Base-by-base conservation (phyloP, 108 stramenopile species). In the Parmales sp. region DNA sequence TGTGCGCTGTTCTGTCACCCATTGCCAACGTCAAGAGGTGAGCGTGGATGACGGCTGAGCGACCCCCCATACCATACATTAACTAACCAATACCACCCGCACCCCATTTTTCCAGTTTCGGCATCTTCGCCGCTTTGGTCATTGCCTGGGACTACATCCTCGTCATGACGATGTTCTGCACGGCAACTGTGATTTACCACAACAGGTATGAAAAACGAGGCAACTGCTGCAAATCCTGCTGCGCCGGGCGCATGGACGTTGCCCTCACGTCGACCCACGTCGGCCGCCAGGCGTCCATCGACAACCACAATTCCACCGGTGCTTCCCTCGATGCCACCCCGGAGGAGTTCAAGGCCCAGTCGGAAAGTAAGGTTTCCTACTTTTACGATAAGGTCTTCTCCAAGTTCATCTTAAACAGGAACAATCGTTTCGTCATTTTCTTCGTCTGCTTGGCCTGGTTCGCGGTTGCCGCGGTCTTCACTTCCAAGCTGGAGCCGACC, bases 131-230 rank as follows among this genome's bases (percentile, higher is more conserved):
- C 1, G 79, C 79, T 2, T 50, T 80, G 0, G 82, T 82, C 18
- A 82, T 82, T 20, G 72, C 80, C 19, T 71, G 80, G 41, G 82
- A 82, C 49, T 82, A 82, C 39, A 74, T 78, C 31, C 68, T 82
- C 36, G 82, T 82, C 8, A 82, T 82, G 82, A 77, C 74, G n/a
- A 66, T 80, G 37, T 82, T 80, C 64, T 82, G 82, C 64, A 80
- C 82, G 11, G 78, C 78, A 11, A 77, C 78, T 19, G 76, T 82
- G 18, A 80, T 82, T 69, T 82, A 78, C 51, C 82, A 82, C 68
- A 60, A 80, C 48, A 66, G 73, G 0, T 80, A 66, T 37, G 82
- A 82, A 43, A 25, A 60, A 28, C 50, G 65, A 3, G 54, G 29
- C 5, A 60, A 28, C 26, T 28, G 26, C 31, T 60, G 54, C 28